Evolutionary conservation across 805 yeast genomes (phyloP).

Genomic region (Lachancea fermentati): DNA sequence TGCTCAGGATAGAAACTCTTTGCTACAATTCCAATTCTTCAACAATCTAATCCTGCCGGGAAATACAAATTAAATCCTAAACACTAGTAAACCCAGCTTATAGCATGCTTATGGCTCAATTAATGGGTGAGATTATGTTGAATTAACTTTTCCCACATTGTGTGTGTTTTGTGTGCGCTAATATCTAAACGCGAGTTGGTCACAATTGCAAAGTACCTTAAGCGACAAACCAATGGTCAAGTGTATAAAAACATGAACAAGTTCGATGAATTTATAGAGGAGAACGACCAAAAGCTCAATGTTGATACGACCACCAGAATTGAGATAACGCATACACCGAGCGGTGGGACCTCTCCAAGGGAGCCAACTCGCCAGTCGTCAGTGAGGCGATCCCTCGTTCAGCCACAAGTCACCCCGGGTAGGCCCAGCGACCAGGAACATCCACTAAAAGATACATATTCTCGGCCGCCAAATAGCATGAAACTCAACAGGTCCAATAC

Average conservation of each 20-base stretch:
- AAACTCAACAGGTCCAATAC: conserved; percentile 7
- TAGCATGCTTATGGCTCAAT: too few relatives aligned
- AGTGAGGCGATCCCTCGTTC: conserved; percentile 4
- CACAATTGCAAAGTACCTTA: background rate
- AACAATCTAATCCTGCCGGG: too few relatives aligned
- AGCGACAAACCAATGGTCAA: background rate
- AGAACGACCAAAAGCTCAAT: conserved; percentile 30
- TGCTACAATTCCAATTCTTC: too few relatives aligned
- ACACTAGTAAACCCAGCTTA: too few relatives aligned
- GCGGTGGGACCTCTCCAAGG: background rate
- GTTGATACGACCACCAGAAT: conserved; percentile 34
- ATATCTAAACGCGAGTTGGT: background rate
- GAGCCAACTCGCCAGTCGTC: background rate
- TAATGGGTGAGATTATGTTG: too few relatives aligned
- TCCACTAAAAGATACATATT: conserved; percentile 6
- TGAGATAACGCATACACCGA: conserved; percentile 8
- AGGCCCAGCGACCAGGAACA: conserved; percentile 16
- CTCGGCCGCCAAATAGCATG: background rate
- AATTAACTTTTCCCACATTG: too few relatives aligned
- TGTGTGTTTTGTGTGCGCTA: background rate
- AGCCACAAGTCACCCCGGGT: conserved; percentile 19
- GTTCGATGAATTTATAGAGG: conserved; percentile 35
- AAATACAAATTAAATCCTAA: too few relatives aligned
- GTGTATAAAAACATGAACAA: conserved; percentile 18
- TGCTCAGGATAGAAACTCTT: too few relatives aligned